A percentile compares a stretch with the other conserved stretches of the same genome.
Conservation (phyloP, 2,329 filamentous ascomycete genomes). For the Gremmenia infestans region DNA sequence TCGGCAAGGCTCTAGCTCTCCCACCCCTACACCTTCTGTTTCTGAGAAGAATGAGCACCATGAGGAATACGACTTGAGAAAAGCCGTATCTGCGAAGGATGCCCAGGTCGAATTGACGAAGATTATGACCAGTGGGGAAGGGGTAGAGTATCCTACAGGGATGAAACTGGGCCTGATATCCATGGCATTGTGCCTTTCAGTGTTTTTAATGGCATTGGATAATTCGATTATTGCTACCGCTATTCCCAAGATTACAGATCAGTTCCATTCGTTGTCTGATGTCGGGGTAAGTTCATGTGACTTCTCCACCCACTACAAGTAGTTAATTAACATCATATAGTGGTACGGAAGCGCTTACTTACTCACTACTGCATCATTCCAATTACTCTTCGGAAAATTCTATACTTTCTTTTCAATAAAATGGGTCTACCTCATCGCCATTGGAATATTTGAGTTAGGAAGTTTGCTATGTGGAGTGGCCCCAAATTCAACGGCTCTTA, state of each 20-base stretch:
- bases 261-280: slow-evolving; percentile 33
- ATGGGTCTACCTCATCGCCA: slow-evolving; percentile 27
- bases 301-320: no score
- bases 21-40: slow-evolving; percentile 7
- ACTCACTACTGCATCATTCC: slow-evolving; percentile 32
- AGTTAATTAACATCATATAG: not conserved
- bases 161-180: slow-evolving; percentile 24
- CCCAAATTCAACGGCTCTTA: slow-evolving; percentile 31
- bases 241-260: slow-evolving; percentile 35
- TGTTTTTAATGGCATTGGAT: slow-evolving; percentile 29
- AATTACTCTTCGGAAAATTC: slow-evolving; percentile 29
- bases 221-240: slow-evolving; percentile 32
- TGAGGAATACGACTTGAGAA: slow-evolving; percentile 1
- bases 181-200: slow-evolving; percentile 26
- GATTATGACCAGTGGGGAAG: slow-evolving; percentile 27
- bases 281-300: slow-evolving; percentile 24
- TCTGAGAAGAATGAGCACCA: not conserved
- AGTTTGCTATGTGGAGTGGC: slow-evolving; percentile 30
- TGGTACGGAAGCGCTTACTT: slow-evolving; percentile 34
- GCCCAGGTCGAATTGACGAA: slow-evolving; percentile 16
- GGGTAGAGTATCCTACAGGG: slow-evolving; percentile 29
- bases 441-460: slow-evolving; percentile 33
- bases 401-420: slow-evolving; percentile 31
- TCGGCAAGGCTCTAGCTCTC: slow-evolving; percentile 8
- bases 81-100: slow-evolving; percentile 11